Evolutionary conservation across 2,329 filamentous ascomycete genomes (phyloP).

Genomic region (Pseudocercospora pini-densiflorae): DNA sequence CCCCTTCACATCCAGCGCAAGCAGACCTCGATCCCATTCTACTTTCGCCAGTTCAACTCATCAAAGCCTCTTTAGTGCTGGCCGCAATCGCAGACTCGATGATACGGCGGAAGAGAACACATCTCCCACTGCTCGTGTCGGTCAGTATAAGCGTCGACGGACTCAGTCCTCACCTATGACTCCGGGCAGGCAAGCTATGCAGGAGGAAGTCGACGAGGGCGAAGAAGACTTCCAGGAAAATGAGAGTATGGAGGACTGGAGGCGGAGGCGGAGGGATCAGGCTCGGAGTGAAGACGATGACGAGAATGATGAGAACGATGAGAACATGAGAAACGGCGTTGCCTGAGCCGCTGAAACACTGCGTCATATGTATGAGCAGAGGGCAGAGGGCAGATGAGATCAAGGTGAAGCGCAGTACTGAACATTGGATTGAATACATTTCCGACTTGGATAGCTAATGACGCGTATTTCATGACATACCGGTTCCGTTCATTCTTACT

Average conservation of each 20-base stretch:
- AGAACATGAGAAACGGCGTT: too few species aligned
- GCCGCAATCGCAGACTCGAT: background rate
- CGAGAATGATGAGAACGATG: background rate
- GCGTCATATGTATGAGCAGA: too few species aligned
- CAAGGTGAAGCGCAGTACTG: too few species aligned
- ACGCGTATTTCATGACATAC: too few species aligned
- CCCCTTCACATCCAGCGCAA: background rate
- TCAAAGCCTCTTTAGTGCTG: background rate
- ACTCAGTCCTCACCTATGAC: background rate
- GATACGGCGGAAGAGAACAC: background rate
- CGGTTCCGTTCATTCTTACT: too few species aligned
- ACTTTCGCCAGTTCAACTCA: background rate
- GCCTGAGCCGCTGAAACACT: too few species aligned
- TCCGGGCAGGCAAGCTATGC: background rate
- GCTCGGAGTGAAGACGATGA: background rate
- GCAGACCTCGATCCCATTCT: background rate
- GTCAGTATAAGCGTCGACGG: background rate
- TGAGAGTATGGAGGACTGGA: conserved; percentile 1
- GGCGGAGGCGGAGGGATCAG: background rate
- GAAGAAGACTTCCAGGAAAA: conserved; percentile 2
- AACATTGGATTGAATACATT: too few species aligned
- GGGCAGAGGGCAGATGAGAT: too few species aligned
- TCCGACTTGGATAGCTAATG: too few species aligned
- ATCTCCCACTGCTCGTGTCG: background rate
- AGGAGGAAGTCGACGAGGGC: background rate